Base-by-base conservation (phyloP, 2,329 filamentous ascomycete genomes). In the Balansia obtecta region DNA sequence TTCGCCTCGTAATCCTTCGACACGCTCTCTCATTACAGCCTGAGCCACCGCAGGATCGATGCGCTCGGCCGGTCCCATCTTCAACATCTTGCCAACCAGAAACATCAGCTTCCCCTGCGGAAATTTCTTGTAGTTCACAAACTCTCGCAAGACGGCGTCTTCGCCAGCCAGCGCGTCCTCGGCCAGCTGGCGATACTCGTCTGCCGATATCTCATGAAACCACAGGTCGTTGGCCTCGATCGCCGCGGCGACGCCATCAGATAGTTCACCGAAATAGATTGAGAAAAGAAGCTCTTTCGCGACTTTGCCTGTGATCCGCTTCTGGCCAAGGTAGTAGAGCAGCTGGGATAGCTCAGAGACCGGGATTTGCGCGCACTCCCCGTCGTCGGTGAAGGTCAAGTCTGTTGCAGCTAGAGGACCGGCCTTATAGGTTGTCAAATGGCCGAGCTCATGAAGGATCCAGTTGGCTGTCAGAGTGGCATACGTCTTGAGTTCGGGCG, bases 361-460 rank as follows among this genome's bases (percentile, higher is more conserved):
- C 0, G 75, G 71, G 2, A 81, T 67, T 33, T 71, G 67, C 10
- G 55, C 52, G 53, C 73, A 77, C 22, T 73, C 66, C 4, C 76
- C 76, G 2, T 73, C 67, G 2, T 68, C 57, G 0, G 71, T 71
- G 53, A 76, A 69, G 5, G 51, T 55, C 10, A 56, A 53, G 33
- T 68, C 64, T 11, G 61, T 57, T 5, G 58, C 55, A 15, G 63
- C 63, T 15, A 66, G 54, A 2, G 64, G 54, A 34, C 65, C 57
- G 41, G 65, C 60, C 56, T 70, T 67, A 54, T 79, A 76, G 1
- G 77, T 73, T 12, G 78, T 80, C 11, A 88, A 67, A 1, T 83
- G 82, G 8, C 85, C 86, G 2, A 89, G 73, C 59, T 89, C 85
- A 59, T 90, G 85, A 32, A 89, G 72, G 44, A 86, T 82, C 85